Evolutionary conservation across 2,329 filamentous ascomycete genomes (phyloP).

Genomic region (Orbilia javanica): DNA sequence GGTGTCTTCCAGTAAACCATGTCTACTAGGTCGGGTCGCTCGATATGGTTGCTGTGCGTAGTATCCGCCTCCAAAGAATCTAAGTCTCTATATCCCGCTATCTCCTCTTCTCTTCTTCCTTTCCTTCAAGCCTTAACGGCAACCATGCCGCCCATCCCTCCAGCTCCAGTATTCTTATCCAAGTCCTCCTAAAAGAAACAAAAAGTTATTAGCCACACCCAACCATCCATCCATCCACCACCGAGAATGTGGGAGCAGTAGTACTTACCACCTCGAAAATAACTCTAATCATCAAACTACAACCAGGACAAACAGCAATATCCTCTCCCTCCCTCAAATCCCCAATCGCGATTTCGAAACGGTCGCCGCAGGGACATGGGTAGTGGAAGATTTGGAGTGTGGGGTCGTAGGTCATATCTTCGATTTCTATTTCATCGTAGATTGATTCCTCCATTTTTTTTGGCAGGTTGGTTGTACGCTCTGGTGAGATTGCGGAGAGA

Average conservation of each 20-base stretch:
- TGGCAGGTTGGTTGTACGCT: neutral
- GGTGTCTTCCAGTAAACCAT: neutral
- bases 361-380: conserved; percentile 96
- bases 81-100: neutral
- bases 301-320: conserved; percentile 96
- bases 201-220: neutral
- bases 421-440: conserved; percentile 98
- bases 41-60: neutral
- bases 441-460: conserved; percentile 76
- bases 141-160: conserved; percentile 63
- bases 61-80: neutral
- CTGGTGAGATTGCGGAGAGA: no score
- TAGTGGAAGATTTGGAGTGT: conserved; percentile 90
- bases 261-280: conserved; percentile 84
- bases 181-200: conserved; percentile 70
- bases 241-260: neutral
- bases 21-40: neutral
- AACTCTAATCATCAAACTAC: conserved; percentile 94
- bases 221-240: neutral
- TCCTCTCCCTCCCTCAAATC: conserved; percentile 91
- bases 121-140: conserved; percentile 65
- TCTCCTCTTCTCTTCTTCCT: neutral
- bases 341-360: conserved; percentile 88
- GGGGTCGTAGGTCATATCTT: conserved; percentile 94
- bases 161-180: conserved; percentile 66